Conservation (phyloP, 371 early-diverging fungal species). For the Neoconidiobolus thromboides region DNA sequence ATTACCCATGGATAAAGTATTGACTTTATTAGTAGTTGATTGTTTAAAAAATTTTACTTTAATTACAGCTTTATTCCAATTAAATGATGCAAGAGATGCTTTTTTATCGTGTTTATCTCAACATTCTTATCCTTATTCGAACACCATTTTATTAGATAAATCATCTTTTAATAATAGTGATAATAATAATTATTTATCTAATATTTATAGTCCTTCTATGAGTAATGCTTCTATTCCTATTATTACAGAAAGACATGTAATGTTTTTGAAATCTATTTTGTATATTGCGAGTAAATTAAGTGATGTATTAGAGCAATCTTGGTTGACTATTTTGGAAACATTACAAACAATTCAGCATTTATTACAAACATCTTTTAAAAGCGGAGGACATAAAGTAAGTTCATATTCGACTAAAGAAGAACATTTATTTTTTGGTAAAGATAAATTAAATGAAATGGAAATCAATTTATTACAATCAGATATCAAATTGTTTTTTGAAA, state of each 20-base stretch:
- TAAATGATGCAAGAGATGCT: constrained; percentile 63
- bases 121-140: constrained; percentile 34
- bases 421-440: constrained; percentile 1
- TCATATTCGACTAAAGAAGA: no score
- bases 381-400: background rate
- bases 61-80: constrained; percentile 63
- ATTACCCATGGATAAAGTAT: constrained; percentile 59
- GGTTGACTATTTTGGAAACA: constrained; percentile 77
- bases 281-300: constrained; percentile 54
- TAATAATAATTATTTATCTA: no score
- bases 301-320: constrained; percentile 52
- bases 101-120: constrained; percentile 70
- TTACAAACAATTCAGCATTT: constrained; percentile 67
- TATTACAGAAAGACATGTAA: constrained; percentile 56
- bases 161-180: no score
- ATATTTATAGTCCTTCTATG: no score
- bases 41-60: constrained; percentile 59
- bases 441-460: constrained; percentile 6
- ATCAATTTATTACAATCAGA: constrained; percentile 25
- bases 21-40: constrained; percentile 52
- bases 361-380: constrained; percentile 10
- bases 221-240: constrained; percentile 7
- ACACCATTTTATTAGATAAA: no score
- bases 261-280: constrained; percentile 52
- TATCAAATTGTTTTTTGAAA: constrained; percentile 53